Percentiles rank a stretch among this genome's conserved stretches.
These are phyloP conservation scores for Talaromyces sp. DNA, from an alignment of 2,329 filamentous ascomycete genomes.

Conservation along the genomic window DNA sequence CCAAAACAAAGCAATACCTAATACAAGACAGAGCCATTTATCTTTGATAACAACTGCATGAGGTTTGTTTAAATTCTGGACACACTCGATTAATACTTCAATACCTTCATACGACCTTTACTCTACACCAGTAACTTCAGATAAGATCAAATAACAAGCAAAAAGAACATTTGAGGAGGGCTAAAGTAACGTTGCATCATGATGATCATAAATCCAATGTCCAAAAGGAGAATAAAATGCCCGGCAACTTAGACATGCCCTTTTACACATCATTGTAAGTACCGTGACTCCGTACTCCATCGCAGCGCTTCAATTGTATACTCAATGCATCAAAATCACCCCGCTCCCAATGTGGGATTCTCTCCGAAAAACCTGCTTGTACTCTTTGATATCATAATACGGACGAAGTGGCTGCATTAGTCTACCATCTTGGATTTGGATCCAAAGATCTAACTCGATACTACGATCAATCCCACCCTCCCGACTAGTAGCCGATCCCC, in stretches of 20 bases:
- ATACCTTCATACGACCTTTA: neutral
- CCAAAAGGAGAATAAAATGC: neutral
- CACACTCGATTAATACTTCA: neutral
- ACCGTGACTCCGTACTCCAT: neutral
- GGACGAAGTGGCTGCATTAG: neutral
- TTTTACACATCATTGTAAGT: neutral
- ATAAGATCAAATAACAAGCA: no score
- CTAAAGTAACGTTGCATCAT: neutral
- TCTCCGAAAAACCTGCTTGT: neutral
- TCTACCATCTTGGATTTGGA: neutral
- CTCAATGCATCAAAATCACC: neutral
- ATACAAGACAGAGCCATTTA: neutral
- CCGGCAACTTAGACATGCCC: neutral
- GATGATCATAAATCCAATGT: neutral
- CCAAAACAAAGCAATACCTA: neutral
- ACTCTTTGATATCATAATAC: neutral
- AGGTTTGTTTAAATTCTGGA: neutral
- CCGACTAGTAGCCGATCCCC: neutral
- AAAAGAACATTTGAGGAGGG: no score
- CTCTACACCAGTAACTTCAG: neutral
- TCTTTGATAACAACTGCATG: neutral
- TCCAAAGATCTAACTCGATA: neutral
- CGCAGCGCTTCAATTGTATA: no score
- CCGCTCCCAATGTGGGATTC: neutral
- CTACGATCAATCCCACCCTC: neutral